Evolutionary conservation across 164 flowering plant genomes (phyloP), one percentile per base, ranked within the genome.

Genomic region (Warburgia ugandensis): DNA sequence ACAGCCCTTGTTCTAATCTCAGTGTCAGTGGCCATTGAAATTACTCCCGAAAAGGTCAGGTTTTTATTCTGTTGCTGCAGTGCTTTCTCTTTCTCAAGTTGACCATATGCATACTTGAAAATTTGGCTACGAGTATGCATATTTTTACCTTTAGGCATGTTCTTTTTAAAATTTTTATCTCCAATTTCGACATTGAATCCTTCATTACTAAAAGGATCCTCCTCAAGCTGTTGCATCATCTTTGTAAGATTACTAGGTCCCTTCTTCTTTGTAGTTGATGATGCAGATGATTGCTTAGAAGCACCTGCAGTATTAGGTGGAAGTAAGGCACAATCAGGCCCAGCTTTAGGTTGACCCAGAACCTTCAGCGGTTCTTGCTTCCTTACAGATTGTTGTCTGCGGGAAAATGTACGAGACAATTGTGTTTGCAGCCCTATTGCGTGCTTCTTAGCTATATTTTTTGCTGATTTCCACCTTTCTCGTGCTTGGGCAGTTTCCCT

Each of bases 81-180:
- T 32, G 95, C 97, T 60, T 89, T 94, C 68, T 94, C 99, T 67
- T 84, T 94, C 82, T 94, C 99, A 58, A 94, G 70, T 64, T 90
- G 95, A 29, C 84, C 85, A 73, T 94, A 94, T 25, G 99, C 99
- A 64, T 94, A 94, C 73, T 78, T 89, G 66, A 94, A 94, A 21
- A 89, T 84, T 57, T 94, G 99, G 71, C 94, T 89, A 39, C 77
- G 77, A 28, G 96, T 81, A 58, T 83, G 90, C 66, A 86, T 58
- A 22, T 79, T 59, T 63, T 83, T 89, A 10, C 77, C 84, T 67
- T 70, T 94, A 12, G 86, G 86, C 51, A 50, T 49, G 36, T 78
- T 59, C 55, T 83, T 89, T 58, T 80, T 81, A 0, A 73, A 38
- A 56, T 79, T 68, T 58, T 76, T 89, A 55, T 82, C 90, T 38